These are phyloP conservation scores for Umbelopsis sp. DNA, from an alignment of 192 early-diverging fungal species.

Conservation along the genomic window DNA sequence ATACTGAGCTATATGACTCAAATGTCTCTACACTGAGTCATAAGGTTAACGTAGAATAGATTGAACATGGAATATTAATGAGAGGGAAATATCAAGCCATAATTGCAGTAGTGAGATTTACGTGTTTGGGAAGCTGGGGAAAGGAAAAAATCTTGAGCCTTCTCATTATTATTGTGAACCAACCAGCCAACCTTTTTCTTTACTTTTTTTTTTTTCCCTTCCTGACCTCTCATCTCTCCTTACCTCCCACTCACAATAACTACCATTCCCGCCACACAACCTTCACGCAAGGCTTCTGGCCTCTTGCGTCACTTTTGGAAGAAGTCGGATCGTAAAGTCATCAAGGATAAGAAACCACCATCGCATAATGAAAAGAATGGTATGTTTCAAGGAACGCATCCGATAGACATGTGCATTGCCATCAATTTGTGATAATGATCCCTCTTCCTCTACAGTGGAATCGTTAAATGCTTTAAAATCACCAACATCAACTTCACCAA, in stretches of 20 bases:
- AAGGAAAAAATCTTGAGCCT: not conserved
- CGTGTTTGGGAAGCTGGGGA: not conserved
- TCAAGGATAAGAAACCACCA: not conserved
- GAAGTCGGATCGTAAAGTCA: slow-evolving; percentile 3
- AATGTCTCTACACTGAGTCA: no score
- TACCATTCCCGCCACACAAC: slow-evolving; percentile 9
- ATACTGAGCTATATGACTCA: no score
- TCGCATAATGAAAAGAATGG: slow-evolving; percentile 3
- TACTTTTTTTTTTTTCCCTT: not conserved
- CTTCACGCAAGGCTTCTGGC: slow-evolving; percentile 14
- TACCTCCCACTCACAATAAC: not conserved
- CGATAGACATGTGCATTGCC: not conserved
- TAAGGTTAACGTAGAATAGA: no score
- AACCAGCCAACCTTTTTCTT: not conserved
- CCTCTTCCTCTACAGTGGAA: not conserved
- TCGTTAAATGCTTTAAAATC: not conserved
- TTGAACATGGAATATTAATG: no score
- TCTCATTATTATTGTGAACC: not conserved
- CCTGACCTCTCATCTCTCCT: not conserved
- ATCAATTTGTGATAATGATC: not conserved
- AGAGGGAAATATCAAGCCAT: no score
- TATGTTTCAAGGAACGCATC: not conserved
- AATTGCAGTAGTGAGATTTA: no score
- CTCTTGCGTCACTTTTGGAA: slow-evolving; percentile 13
- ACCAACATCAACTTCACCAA: not conserved